These are phyloP conservation scores for Jackrogersella minutella DNA, from an alignment of 495 filamentous ascomycete genomes.

Conservation along the genomic window DNA sequence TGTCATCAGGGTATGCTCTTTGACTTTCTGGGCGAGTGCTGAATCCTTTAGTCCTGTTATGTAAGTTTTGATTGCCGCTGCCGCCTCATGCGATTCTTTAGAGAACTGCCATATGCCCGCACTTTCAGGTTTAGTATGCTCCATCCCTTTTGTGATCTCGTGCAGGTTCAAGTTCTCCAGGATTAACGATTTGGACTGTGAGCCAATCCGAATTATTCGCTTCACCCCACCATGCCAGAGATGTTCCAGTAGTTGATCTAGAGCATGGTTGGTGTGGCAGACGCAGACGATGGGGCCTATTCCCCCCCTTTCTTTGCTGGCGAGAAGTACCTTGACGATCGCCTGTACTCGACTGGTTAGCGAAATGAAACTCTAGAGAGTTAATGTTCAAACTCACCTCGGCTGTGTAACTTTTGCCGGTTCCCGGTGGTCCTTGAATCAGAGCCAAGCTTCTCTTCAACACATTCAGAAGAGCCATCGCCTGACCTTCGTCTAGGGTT, in stretches of 20 bases:
- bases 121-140: conserved; percentile 45
- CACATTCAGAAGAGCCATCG: conserved; percentile 60
- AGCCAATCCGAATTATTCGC: conserved; percentile 74
- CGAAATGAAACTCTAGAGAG: not conserved
- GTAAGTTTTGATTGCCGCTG: not conserved
- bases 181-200: conserved; percentile 65
- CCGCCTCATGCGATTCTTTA: not conserved
- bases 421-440: conserved; percentile 84
- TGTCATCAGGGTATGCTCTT: conserved; percentile 11
- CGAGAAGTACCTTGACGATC: conserved; percentile 66
- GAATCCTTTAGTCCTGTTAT: not conserved
- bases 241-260: conserved; percentile 76
- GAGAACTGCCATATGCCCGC: not conserved
- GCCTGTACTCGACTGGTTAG: conserved; percentile 37
- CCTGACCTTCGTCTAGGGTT: conserved; percentile 67
- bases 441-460: conserved; percentile 65
- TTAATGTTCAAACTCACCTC: conserved; percentile 23
- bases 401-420: conserved; percentile 74
- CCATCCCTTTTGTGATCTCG: conserved; percentile 32
- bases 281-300: conserved; percentile 72
- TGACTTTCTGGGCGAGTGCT: not conserved
- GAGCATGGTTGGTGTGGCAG: conserved; percentile 76
- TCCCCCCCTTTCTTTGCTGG: conserved; percentile 54
- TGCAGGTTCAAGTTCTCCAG: conserved; percentile 57
- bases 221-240: conserved; percentile 62